Conservation (phyloP, 495 filamentous ascomycete genomes). For the Daldinia vernicosa region DNA sequence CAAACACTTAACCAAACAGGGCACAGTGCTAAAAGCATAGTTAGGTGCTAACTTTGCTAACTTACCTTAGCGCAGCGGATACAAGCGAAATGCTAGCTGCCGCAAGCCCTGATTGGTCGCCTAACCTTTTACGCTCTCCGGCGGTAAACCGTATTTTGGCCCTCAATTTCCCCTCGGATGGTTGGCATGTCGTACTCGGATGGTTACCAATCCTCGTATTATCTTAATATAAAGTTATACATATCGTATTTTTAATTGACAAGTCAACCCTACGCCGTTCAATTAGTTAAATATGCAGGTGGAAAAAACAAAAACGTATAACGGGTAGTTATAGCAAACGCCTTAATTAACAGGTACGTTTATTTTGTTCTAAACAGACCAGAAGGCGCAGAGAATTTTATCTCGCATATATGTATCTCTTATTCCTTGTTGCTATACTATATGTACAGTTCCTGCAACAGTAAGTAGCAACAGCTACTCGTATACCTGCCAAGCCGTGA, state of each 20-base stretch:
- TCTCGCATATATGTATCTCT: conserved; percentile 22
- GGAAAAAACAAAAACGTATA: too few relatives aligned
- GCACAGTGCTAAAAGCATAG: not conserved
- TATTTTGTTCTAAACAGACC: not conserved
- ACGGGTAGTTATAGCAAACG: too few relatives aligned
- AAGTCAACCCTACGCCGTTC: too few relatives aligned
- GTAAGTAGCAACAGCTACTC: conserved; percentile 1
- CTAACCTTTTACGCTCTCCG: conserved; percentile 16
- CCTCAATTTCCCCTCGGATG: conserved; percentile 10
- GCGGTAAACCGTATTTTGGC: conserved; percentile 11
- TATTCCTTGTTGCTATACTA: conserved; percentile 21
- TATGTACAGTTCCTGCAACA: conserved; percentile 29
- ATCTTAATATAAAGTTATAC: not conserved
- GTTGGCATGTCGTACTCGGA: not conserved
- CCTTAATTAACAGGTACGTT: too few relatives aligned
- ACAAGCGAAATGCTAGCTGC: conserved; percentile 11
- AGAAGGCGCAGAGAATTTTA: not conserved
- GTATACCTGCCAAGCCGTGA: conserved; percentile 17
- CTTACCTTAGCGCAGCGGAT: conserved; percentile 9
- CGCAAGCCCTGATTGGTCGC: conserved; percentile 28
- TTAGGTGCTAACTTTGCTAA: not conserved
- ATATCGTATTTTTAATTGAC: not conserved
- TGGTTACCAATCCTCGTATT: not conserved
- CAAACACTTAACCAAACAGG: not conserved
- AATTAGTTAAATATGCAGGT: too few relatives aligned